These are phyloP conservation scores for Pleodorina starrii DNA, from an alignment of 139 green algal species.

Conservation along the genomic window DNA sequence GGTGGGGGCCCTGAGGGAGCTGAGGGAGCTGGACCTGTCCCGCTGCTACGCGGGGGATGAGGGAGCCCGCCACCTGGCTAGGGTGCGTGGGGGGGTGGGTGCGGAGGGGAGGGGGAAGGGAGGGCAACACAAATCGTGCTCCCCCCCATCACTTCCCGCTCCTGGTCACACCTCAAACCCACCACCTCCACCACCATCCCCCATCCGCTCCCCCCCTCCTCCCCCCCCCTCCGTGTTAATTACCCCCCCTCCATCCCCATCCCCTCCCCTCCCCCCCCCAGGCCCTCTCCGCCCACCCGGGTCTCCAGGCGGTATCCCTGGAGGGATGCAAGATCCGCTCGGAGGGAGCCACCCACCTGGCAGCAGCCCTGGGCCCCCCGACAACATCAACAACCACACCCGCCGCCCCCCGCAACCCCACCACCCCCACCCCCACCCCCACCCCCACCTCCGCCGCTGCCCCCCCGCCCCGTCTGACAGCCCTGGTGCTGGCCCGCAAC, in stretches of 20 bases:
- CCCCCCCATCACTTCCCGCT: neutral
- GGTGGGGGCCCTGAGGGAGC: slow-evolving; percentile 9
- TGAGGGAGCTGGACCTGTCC: slow-evolving; percentile 52
- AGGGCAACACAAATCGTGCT: neutral
- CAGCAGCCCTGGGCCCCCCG: slow-evolving; percentile 36
- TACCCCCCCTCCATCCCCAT: too few relatives aligned
- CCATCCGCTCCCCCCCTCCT: neutral
- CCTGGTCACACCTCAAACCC: neutral
- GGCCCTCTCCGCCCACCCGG: neutral
- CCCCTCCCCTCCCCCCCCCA: neutral
- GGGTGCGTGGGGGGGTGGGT: neutral
- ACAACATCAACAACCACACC: neutral
- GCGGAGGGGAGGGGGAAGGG: neutral
- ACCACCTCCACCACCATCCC: neutral
- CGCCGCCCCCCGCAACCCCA: neutral
- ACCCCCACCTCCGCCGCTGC: neutral
- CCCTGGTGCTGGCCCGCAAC: slow-evolving; percentile 52
- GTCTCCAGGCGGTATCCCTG: neutral
- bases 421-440: too few relatives aligned
- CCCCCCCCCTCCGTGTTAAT: neutral
- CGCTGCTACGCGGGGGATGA: slow-evolving; percentile 51
- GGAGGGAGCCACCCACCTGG: slow-evolving; percentile 56
- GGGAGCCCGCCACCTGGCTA: slow-evolving; percentile 53
- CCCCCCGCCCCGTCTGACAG: slow-evolving; percentile 23
- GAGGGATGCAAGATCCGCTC: slow-evolving; percentile 62